Conservation (phyloP, 164 flowering plant species). For the Saururus chinensis region DNA sequence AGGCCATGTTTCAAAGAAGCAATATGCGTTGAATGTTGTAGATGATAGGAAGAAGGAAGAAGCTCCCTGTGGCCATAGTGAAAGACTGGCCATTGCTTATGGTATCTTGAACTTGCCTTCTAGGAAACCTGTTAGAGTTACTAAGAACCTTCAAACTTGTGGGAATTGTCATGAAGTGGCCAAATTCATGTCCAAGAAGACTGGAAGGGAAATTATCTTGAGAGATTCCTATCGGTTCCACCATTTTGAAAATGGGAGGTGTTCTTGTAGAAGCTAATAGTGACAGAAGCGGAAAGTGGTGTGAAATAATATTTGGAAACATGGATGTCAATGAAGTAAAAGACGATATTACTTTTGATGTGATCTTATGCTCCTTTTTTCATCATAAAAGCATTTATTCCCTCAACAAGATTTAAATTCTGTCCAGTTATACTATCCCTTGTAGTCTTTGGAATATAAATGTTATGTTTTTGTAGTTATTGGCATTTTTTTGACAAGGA, state of each 20-base stretch:
- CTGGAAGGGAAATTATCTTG: conserved; percentile 39
- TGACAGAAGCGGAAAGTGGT: not conserved
- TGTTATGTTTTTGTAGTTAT: too few species aligned
- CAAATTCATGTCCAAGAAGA: conserved; percentile 42
- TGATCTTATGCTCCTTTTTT: too few species aligned
- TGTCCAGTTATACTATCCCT: too few species aligned
- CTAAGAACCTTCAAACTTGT: conserved; percentile 46
- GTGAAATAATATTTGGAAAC: too few species aligned
- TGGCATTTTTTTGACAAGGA: too few species aligned
- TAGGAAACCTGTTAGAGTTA: conserved; percentile 38
- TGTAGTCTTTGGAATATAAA: too few species aligned
- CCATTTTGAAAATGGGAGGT: conserved; percentile 47
- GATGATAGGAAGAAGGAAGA: conserved; percentile 38
- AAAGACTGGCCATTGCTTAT: conserved; percentile 56
- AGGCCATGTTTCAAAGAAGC: conserved; percentile 22
- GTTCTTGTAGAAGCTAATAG: conserved; percentile 58
- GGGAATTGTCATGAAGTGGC: conserved; percentile 67
- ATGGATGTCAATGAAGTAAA: too few species aligned
- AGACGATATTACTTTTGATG: too few species aligned
- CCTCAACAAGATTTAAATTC: too few species aligned
- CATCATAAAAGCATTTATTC: too few species aligned
- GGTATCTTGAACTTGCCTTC: conserved; percentile 39
- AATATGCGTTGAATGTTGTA: conserved; percentile 34
- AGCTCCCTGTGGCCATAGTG: conserved; percentile 60
- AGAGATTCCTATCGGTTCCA: conserved; percentile 63